phyloP scores from a whole-genome alignment of 768 basidiomycete genomes.

The Lentinula guzmanii region DNA sequence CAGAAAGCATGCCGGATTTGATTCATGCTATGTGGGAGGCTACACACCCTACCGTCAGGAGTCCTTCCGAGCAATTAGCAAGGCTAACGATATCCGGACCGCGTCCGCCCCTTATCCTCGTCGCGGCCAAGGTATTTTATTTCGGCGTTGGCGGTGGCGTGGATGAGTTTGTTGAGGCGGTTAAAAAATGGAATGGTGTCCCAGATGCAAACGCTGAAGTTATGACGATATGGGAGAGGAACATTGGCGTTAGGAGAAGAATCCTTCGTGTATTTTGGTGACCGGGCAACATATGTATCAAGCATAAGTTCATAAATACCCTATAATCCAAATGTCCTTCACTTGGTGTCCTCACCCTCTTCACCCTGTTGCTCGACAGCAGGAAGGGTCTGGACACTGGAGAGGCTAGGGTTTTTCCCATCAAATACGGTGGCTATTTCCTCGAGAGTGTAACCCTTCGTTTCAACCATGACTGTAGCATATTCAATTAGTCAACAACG shows the following conservation, averaged over 20 bases:
- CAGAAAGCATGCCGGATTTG: slow-evolving; percentile 56
- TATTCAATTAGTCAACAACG: too few relatives aligned
- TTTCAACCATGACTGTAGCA: slow-evolving; percentile 26
- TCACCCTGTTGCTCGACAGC: not conserved
- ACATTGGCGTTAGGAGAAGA: slow-evolving; percentile 64
- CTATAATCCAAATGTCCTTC: not conserved
- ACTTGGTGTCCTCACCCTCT: not conserved
- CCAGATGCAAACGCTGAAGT: slow-evolving; percentile 20
- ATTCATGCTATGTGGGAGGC: slow-evolving; percentile 43
- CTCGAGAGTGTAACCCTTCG: slow-evolving; percentile 43
- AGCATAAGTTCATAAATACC: too few relatives aligned
- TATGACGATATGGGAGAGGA: slow-evolving; percentile 59
- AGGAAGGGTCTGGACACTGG: slow-evolving; percentile 1
- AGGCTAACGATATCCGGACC: not conserved
- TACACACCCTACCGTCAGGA: slow-evolving; percentile 12
- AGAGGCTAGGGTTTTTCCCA: slow-evolving; percentile 31
- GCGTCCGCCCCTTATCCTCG: slow-evolving; percentile 45
- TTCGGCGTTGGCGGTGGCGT: slow-evolving; percentile 95
- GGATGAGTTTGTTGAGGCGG: slow-evolving; percentile 58
- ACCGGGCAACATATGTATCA: not conserved
- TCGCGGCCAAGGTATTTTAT: slow-evolving; percentile 89
- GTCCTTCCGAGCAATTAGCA: not conserved
- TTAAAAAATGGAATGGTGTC: slow-evolving; percentile 22
- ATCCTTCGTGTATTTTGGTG: slow-evolving; percentile 62
- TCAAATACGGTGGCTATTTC: slow-evolving; percentile 54